Base-by-base conservation (phyloP, 192 early-diverging fungal genomes). In the Glomus cerebriforme region DNA sequence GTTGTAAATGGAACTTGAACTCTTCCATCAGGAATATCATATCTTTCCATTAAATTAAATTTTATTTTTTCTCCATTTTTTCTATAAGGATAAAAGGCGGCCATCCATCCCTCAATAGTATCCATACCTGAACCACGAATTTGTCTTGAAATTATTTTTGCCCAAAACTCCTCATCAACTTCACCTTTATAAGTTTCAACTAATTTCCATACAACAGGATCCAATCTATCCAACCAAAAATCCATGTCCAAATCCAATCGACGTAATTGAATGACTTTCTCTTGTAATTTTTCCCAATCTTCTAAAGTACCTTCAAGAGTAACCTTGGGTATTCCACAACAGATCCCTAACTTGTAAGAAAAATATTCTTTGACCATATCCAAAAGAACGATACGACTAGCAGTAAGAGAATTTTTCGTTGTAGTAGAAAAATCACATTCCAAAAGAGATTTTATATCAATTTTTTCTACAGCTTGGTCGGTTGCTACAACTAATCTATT, bases 201-300 rank as follows among this genome's bases (percentile, higher is more conserved):
- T 62, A 62, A 62, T 62, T 62, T 62, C 60, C 9, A 62, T 12
- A 62, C 7, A n/a, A 62, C 60, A 27, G 60, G 60, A 26, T 62
- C 60, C n/a, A 62, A 27, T n/a, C 60, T n/a, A 62, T 62, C 60
- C 8, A 62, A 62, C 60, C 60, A 62, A 62, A 62, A 62, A 62
- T 62, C 60, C 10, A 62, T 12, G 12, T 27, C 60, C 24, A 62
- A 62, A 62, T 62, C 26, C 26, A 62, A 62, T 10, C 8, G n/a
- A 26, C n/a, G n/a, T 62, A 62, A 62, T 62, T 62, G 17, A 62
- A 62, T 19, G 0, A 62, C 60, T 62, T 24, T 62, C 12, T 62
- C 60, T 62, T 62, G 60, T 26, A 62, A 27, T 27, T 62, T 62
- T 24, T 4, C 9, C 60, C 60, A 62, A 62, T 62, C 60, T 62